A percentile compares a stretch with the other conserved stretches of the same genome.
phyloP scores from a whole-genome alignment of 2,329 filamentous ascomycete genomes.

The Calonectria hawksworthii region DNA sequence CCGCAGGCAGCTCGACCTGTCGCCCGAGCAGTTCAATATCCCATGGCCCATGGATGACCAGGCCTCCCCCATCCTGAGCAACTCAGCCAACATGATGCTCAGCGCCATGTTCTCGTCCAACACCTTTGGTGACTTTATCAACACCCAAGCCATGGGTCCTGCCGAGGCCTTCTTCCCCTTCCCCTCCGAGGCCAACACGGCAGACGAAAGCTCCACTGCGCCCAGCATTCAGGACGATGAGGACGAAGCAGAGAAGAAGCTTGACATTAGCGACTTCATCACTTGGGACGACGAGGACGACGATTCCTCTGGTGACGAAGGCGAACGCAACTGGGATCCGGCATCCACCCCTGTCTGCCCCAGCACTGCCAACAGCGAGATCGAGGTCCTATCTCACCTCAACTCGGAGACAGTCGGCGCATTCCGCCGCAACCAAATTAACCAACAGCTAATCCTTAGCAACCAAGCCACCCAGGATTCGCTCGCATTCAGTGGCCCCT shows the following conservation, averaged over 20 bases:
- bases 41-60: slow-evolving; percentile 59
- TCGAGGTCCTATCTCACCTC: slow-evolving; percentile 69
- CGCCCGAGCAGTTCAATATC: slow-evolving; percentile 68
- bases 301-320: slow-evolving; percentile 72
- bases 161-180: slow-evolving; percentile 83
- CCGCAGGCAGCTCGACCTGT: slow-evolving; percentile 64
- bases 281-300: slow-evolving; percentile 73
- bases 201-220: slow-evolving; percentile 61
- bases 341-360: slow-evolving; percentile 67
- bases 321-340: slow-evolving; percentile 64
- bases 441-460: slow-evolving; percentile 71
- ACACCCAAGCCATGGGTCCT: slow-evolving; percentile 78
- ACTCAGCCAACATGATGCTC: slow-evolving; percentile 83
- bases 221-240: slow-evolving; percentile 62
- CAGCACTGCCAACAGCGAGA: slow-evolving; percentile 63
- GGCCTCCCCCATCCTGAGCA: slow-evolving; percentile 72
- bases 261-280: slow-evolving; percentile 81
- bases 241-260: slow-evolving; percentile 74
- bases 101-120: slow-evolving; percentile 75
- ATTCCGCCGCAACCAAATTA: slow-evolving; percentile 79
- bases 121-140: slow-evolving; percentile 69
- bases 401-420: slow-evolving; percentile 79
- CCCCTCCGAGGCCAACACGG: slow-evolving; percentile 69
- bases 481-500: slow-evolving; percentile 71
- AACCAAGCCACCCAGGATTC: slow-evolving; percentile 74